Percentiles rank a stretch among this genome's conserved stretches.
phyloP scores from a whole-genome alignment of 73 alveolate genomes.

The Paramecium bursaria region DNA sequence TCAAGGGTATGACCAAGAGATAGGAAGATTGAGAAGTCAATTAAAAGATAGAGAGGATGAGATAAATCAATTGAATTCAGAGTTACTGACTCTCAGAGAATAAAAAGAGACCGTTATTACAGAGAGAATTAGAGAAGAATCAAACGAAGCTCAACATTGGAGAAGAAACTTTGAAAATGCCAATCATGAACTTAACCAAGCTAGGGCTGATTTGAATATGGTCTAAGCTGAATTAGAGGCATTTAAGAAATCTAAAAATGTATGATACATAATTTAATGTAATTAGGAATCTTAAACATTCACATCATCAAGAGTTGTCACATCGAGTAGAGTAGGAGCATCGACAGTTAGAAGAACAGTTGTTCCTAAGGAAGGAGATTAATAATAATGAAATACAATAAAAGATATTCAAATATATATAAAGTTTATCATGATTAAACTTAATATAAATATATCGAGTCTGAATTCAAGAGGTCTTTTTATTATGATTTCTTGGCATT shows the following conservation, averaged over 20 bases:
- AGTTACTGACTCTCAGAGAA: neutral
- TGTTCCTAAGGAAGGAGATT: too few species aligned
- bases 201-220: neutral
- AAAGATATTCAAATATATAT: too few species aligned
- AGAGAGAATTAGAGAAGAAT: constrained; percentile 4
- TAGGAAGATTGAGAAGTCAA: neutral
- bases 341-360: too few species aligned
- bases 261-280: too few species aligned
- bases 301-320: too few species aligned
- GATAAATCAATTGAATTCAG: neutral
- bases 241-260: constrained; percentile 1
- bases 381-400: too few species aligned
- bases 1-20: neutral
- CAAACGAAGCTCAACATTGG: constrained; percentile 34
- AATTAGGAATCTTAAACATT: too few species aligned
- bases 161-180: constrained; percentile 11
- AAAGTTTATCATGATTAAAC: too few species aligned
- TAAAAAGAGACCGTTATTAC: neutral
- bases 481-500: too few species aligned
- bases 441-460: too few species aligned
- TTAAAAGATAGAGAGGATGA: neutral
- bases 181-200: constrained; percentile 7
- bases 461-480: too few species aligned
- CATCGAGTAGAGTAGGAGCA: too few species aligned
- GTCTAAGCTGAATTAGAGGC: constrained; percentile 30